Evolutionary conservation across 768 basidiomycete species (phyloP).

Genomic region (Mycena vitilis): DNA sequence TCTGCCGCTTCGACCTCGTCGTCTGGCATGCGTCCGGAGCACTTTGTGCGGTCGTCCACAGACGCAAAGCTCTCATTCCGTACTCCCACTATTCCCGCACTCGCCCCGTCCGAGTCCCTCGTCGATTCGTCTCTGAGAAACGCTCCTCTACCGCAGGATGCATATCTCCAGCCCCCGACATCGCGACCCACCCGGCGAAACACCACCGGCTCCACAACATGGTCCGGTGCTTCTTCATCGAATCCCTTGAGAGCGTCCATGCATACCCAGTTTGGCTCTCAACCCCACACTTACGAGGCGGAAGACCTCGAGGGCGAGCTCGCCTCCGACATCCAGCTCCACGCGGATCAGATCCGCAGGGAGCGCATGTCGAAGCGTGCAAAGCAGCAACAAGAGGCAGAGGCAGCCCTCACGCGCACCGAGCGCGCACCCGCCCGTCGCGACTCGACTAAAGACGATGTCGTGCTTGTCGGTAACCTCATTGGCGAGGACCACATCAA

Average conservation of each 20-base stretch:
- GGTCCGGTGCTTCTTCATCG: constrained; percentile 28
- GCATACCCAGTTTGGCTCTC: constrained; percentile 48
- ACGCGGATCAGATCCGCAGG: constrained; percentile 87
- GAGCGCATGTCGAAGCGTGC: constrained; percentile 82
- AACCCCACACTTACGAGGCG: constrained; percentile 50
- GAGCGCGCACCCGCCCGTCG: constrained; percentile 33
- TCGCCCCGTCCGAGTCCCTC: constrained; percentile 27
- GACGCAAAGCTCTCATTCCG: constrained; percentile 59
- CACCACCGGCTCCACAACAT: constrained; percentile 70
- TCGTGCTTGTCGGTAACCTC: constrained; percentile 72
- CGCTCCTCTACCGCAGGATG: constrained; percentile 48
- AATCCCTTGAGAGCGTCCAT: constrained; percentile 42
- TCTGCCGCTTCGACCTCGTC: constrained; percentile 45
- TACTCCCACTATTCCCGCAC: constrained; percentile 34
- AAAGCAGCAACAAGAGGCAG: constrained; percentile 72
- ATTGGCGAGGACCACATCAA: constrained; percentile 99
- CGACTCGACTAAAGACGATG: constrained; percentile 31
- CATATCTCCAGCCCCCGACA: constrained; percentile 65
- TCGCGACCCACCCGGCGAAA: constrained; percentile 69
- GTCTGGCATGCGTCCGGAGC: constrained; percentile 38
- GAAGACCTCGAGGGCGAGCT: constrained; percentile 63
- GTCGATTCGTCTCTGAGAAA: constrained; percentile 38
- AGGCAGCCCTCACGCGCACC: constrained; percentile 62
- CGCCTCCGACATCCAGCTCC: constrained; percentile 85
- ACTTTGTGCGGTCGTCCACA: constrained; percentile 61